These are phyloP conservation scores for Diospyros kaki DNA, from an alignment of 148 eudicot species.

Conservation along the genomic window DNA sequence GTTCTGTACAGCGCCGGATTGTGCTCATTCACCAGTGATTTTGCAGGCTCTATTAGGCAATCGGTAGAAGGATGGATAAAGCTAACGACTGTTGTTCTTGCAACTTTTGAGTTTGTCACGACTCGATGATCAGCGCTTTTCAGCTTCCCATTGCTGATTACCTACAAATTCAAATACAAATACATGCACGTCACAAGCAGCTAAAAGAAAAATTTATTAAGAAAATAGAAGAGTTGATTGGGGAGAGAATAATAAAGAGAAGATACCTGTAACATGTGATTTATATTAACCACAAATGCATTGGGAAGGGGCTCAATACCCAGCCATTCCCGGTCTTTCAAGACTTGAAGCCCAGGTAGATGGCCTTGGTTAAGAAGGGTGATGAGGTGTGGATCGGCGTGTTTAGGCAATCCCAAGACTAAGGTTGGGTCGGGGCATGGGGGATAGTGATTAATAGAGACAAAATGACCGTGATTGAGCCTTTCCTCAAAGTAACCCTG, in stretches of 20 bases:
- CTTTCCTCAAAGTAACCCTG: constrained; percentile 11
- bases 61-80: not conserved
- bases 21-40: not conserved
- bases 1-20: constrained; percentile 6
- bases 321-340: constrained; percentile 16
- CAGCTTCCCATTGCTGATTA: constrained; percentile 11
- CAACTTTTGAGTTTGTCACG: not conserved
- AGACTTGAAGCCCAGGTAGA: constrained; percentile 16
- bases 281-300: constrained; percentile 10
- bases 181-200: no score
- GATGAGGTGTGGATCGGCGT: constrained; percentile 13
- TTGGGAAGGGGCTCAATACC: constrained; percentile 17
- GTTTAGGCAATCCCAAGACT: constrained; percentile 15
- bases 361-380: constrained; percentile 15
- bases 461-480: not conserved
- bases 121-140: not conserved
- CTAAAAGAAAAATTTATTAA: not conserved
- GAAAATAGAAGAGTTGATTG: no score
- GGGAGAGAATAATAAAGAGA: no score
- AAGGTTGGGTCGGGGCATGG: constrained; percentile 21
- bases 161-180: not conserved
- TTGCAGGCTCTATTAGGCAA: not conserved
- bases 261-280: constrained; percentile 13
- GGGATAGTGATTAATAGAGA: constrained; percentile 19
- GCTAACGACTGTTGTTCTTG: not conserved